A percentile compares a stretch with the other conserved stretches of the same genome.
These are phyloP conservation scores for Crithidia bombi DNA, from an alignment of 208 protist species.

Conservation along the genomic window DNA sequence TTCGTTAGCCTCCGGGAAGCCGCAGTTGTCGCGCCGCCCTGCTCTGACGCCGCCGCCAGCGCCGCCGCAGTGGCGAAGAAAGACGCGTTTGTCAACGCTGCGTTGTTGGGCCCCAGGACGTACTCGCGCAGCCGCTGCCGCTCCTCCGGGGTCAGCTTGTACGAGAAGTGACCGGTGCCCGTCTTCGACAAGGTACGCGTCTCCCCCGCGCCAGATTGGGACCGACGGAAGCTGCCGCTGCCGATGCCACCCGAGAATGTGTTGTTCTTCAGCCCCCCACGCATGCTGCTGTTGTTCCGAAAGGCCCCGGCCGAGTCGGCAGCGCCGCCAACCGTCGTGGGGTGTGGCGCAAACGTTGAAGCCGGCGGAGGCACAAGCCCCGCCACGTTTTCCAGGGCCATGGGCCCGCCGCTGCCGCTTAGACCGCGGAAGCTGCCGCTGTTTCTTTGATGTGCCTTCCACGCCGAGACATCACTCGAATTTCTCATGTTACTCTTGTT, in stretches of 20 bases:
- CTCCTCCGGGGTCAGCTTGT: constrained; percentile 32
- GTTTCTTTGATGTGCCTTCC: background rate
- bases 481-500: background rate
- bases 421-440: background rate
- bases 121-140: constrained; percentile 33
- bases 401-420: background rate
- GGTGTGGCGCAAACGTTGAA: constrained; percentile 11
- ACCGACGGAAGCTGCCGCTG: constrained; percentile 7
- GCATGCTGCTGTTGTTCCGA: constrained; percentile 12
- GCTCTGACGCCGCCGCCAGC: constrained; percentile 7
- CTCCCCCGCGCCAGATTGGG: background rate
- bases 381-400: constrained; percentile 18
- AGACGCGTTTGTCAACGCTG: background rate
- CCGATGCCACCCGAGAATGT: background rate
- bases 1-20: background rate
- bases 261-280: background rate
- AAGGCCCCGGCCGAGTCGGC: constrained; percentile 1
- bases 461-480: background rate
- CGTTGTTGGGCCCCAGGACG: constrained; percentile 16
- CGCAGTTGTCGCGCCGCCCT: background rate
- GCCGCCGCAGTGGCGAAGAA: constrained; percentile 8
- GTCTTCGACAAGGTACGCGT: constrained; percentile 5
- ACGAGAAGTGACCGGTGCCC: constrained; percentile 19
- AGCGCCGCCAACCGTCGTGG: constrained; percentile 12
- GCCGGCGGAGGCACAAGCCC: constrained; percentile 9